Evolutionary conservation across 169 alveolate species (phyloP).

Genomic region (Perkinsus chesapeaki): DNA sequence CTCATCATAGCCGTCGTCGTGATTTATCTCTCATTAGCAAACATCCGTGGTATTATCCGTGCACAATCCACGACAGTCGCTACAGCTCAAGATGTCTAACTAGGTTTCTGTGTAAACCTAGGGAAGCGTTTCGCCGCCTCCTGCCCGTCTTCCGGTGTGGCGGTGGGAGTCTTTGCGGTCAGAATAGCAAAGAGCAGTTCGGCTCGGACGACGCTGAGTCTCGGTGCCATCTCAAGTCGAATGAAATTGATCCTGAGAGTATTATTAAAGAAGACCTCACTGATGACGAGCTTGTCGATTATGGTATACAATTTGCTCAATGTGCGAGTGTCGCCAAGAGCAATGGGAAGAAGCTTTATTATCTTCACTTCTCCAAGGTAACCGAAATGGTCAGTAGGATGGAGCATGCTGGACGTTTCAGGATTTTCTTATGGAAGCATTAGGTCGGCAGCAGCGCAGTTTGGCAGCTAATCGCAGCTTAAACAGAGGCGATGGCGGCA

Average conservation of each 20-base stretch:
- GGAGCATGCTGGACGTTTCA: background rate
- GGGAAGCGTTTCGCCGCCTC: background rate
- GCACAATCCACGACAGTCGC: background rate
- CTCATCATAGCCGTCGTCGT: too few species aligned
- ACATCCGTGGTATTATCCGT: background rate
- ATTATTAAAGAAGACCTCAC: background rate
- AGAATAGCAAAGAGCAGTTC: background rate
- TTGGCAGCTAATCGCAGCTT: background rate
- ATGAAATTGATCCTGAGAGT: background rate
- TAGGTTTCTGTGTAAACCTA: constrained; percentile 2
- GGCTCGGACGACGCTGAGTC: background rate
- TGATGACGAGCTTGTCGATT: background rate
- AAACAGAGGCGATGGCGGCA: background rate
- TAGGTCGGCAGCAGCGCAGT: background rate
- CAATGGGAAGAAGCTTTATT: background rate
- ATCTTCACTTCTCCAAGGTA: background rate
- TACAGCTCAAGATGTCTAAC: background rate
- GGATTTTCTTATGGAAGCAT: background rate
- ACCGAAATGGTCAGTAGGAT: background rate
- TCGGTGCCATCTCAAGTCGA: background rate
- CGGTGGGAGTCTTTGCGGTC: background rate
- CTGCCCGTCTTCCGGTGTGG: background rate
- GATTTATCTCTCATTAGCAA: background rate
- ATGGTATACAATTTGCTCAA: background rate
- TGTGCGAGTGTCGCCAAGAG: background rate